Evolutionary conservation across 2,329 filamentous ascomycete species (phyloP).

Genomic region (Aspergillus quadricinctus): DNA sequence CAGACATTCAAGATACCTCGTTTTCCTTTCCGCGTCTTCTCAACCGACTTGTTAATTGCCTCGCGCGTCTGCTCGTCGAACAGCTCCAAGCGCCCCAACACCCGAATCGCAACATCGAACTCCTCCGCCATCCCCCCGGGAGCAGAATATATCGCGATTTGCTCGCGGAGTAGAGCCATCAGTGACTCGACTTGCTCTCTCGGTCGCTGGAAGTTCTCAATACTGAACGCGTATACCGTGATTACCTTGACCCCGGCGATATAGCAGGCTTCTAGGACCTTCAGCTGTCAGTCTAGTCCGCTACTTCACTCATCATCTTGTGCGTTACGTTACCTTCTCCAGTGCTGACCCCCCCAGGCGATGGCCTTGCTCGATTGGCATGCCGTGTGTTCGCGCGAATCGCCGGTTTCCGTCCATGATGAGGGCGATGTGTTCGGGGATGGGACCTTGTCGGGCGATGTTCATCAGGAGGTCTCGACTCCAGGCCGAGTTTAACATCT

Average conservation of each 20-base stretch:
- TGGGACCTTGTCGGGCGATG: slow-evolving; percentile 2
- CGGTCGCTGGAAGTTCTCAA: slow-evolving; percentile 12
- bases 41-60: too few relatives aligned
- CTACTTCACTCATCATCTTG: too few relatives aligned
- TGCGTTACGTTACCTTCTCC: too few relatives aligned
- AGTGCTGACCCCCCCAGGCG: background rate
- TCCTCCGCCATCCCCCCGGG: background rate
- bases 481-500: too few relatives aligned
- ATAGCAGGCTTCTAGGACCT: background rate
- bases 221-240: slow-evolving; percentile 12
- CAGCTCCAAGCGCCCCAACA: background rate
- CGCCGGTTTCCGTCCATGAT: slow-evolving; percentile 15
- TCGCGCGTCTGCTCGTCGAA: too few relatives aligned
- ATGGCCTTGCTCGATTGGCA: background rate
- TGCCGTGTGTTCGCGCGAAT: slow-evolving; percentile 2
- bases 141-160: background rate
- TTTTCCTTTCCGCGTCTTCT: background rate
- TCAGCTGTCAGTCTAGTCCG: too few relatives aligned
- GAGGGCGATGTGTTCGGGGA: slow-evolving; percentile 9
- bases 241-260: slow-evolving; percentile 1
- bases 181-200: slow-evolving; percentile 4
- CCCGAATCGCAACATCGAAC: background rate
- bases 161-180: background rate
- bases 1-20: background rate
- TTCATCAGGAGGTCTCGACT: background rate